phyloP scores from a whole-genome alignment of 352 stramenopile species.

The Globisporangium parvum region DNA sequence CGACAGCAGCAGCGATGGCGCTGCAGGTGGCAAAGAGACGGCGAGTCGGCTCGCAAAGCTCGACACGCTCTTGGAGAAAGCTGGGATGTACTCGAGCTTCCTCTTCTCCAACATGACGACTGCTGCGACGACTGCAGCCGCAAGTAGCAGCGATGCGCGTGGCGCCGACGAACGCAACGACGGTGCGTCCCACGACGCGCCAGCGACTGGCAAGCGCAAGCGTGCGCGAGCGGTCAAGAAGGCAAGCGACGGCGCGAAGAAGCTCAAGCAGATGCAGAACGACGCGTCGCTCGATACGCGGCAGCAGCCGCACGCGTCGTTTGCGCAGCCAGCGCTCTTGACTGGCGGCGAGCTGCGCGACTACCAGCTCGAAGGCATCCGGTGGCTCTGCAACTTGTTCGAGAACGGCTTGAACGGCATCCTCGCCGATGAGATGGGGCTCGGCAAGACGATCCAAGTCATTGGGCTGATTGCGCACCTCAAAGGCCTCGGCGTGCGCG shows the following conservation, averaged over 20 bases:
- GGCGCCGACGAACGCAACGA: conserved; percentile 18
- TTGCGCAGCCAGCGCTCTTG: conserved; percentile 72
- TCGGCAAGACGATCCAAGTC: conserved; percentile 91
- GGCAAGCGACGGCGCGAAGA: conserved; percentile 43
- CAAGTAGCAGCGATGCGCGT: neutral
- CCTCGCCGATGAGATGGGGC: conserved; percentile 83
- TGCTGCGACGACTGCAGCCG: conserved; percentile 31
- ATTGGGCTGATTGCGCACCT: conserved; percentile 93
- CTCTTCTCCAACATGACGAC: conserved; percentile 83
- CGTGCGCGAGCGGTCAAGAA: conserved; percentile 26
- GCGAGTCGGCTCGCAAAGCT: conserved; percentile 74
- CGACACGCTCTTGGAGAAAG: conserved; percentile 84
- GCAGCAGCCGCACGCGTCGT: conserved; percentile 33
- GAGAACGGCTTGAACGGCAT: conserved; percentile 96
- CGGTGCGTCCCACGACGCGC: conserved; percentile 1
- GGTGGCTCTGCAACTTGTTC: conserved; percentile 96
- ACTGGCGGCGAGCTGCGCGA: conserved; percentile 82
- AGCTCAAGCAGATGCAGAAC: conserved; percentile 59
- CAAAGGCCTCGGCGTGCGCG: conserved; percentile 82
- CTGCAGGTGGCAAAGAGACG: conserved; percentile 26
- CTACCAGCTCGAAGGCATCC: conserved; percentile 96
- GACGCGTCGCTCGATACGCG: conserved; percentile 40
- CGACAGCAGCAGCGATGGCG: neutral
- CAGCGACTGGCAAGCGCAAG: conserved; percentile 37
- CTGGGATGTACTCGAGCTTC: conserved; percentile 83